A percentile compares a stretch with the other conserved stretches of the same genome.
Conservation (phyloP, 148 eudicot species). For the Cornus florida region DNA sequence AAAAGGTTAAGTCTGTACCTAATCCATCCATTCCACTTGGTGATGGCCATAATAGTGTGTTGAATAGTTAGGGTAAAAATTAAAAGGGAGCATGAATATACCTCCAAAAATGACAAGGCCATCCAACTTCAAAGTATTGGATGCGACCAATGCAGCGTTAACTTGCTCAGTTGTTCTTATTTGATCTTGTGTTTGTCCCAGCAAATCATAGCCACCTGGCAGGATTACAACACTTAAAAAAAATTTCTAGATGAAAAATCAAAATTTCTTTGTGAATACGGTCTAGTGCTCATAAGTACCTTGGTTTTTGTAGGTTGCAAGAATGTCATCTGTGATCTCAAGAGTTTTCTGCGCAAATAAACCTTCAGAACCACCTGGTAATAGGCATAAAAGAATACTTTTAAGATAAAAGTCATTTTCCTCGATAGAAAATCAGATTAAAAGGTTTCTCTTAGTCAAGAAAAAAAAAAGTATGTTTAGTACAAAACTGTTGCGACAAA, state of each 20-base stretch:
- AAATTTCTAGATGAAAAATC: neutral
- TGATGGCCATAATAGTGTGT: too few species aligned
- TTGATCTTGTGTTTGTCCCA: constrained; percentile 87
- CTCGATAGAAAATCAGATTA: neutral
- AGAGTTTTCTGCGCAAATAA: constrained; percentile 73
- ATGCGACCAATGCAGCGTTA: constrained; percentile 70
- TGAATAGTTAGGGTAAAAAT: neutral
- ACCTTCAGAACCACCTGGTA: constrained; percentile 82
- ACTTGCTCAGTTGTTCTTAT: constrained; percentile 84
- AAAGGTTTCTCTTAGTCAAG: neutral
- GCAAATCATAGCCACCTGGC: constrained; percentile 79
- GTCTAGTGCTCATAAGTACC: constrained; percentile 29
- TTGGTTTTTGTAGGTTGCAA: constrained; percentile 76
- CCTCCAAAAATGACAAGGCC: constrained; percentile 88
- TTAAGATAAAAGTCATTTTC: neutral
- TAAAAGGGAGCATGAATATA: constrained; percentile 10
- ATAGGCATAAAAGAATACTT: constrained; percentile 11
- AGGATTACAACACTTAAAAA: neutral
- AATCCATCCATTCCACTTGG: too few species aligned
- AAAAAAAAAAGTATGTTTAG: too few species aligned
- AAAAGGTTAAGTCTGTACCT: too few species aligned
- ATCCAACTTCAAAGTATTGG: constrained; percentile 66
- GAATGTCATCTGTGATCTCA: constrained; percentile 66
- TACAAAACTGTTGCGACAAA: too few species aligned
- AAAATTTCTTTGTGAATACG: neutral